Base-by-base conservation (phyloP, 495 filamentous ascomycete species). In the Neurospora tetraspora region DNA sequence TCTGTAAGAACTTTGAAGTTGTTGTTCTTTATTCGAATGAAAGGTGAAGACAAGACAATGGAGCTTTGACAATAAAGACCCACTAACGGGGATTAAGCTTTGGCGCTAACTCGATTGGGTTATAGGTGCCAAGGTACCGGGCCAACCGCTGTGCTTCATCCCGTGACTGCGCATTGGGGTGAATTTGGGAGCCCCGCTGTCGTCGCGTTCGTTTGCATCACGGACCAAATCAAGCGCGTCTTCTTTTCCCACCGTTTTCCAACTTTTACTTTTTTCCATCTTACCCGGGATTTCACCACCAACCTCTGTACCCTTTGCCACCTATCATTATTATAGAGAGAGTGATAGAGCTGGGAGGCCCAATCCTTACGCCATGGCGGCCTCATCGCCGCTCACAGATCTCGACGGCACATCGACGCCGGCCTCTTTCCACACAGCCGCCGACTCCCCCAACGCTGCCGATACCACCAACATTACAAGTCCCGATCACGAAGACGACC, bases 351-450 rank as follows among this genome's bases (percentile, higher is more conserved):
- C 23, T 31, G 23, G 4, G 47, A 3, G 27, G 5, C 53, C 45
- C 53, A 34, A 18, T 61, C 2, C 3, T 31, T 8, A 18, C 53
- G 23, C 14, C 53, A 65, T 65, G 53, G 53, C 53, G 53, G 27
- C 14, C 14, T 65, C 76, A 61, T 76, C 77, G 47, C 72, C 77
- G 2, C 74, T 79, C 34, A 79, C 74, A 12, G 71, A 70, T 0
- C 43, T 77, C 12, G 71, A 68, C 16, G 73, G 27, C 69, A 72
- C 74, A 20, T 78, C 76, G 34, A 75, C 77, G 8, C 75, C 74
- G 14, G 65, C 34, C 5, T 77, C 77, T 2, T 78, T 59, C 61
- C 39, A 77, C 73, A 78, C 76, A 23, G 76, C 75, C 39, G 72
- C 61, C n/a, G 42, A 59, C 73, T 77, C 74, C 53, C 71, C 69